phyloP scores from a whole-genome alignment of 176 grass and related monocot genomes.

The Carex parvula region DNA sequence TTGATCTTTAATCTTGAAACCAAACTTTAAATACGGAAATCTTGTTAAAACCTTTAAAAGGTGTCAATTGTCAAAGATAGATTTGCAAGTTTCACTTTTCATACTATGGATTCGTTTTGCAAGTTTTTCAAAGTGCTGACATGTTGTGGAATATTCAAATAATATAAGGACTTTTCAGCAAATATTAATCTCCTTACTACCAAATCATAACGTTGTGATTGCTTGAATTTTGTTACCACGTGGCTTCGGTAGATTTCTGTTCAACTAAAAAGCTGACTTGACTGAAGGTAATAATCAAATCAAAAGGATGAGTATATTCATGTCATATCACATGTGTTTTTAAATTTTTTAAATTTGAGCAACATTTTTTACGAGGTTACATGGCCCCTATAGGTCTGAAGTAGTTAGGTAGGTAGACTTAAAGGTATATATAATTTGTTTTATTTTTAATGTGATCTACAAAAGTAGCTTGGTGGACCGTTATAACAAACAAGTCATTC shows the following conservation, averaged over 20 bases:
- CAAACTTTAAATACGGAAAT: background rate
- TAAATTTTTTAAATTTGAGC: too few relatives aligned
- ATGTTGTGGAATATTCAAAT: background rate
- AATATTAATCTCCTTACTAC: background rate
- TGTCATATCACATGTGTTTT: background rate
- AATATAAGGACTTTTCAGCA: too few relatives aligned
- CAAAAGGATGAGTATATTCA: background rate
- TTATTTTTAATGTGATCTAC: too few relatives aligned
- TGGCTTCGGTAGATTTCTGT: background rate
- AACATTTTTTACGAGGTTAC: background rate
- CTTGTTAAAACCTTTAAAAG: background rate
- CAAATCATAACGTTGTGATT: background rate
- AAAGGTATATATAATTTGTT: too few relatives aligned
- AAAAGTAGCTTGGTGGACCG: background rate
- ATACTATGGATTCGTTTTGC: background rate
- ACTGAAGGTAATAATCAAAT: constrained; percentile 14
- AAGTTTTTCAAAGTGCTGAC: background rate
- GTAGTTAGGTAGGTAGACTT: background rate
- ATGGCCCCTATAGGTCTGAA: background rate
- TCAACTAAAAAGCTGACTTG: constrained; percentile 14
- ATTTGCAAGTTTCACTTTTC: too few relatives aligned
- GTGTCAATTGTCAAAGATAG: too few relatives aligned
- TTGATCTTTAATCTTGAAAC: background rate
- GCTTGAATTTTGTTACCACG: background rate
- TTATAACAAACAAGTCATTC: background rate